These are phyloP conservation scores for Rhizoctonia solani DNA, from an alignment of 1,284 basidiomycete genomes.

Conservation along the genomic window DNA sequence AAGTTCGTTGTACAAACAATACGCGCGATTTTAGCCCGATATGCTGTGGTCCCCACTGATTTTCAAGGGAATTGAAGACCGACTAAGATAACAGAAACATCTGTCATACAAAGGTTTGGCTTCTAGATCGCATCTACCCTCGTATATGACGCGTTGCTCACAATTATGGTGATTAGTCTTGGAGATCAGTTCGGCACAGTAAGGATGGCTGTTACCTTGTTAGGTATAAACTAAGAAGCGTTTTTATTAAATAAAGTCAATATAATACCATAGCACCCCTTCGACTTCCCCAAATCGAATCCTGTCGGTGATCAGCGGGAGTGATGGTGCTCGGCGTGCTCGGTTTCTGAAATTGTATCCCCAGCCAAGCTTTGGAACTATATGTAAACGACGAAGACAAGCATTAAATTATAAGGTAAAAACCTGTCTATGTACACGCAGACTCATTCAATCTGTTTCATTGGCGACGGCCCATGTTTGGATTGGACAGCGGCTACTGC, in stretches of 20 bases:
- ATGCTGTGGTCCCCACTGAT: too few species aligned
- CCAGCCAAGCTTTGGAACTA: too few species aligned
- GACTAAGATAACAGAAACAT: neutral
- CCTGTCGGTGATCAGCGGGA: too few species aligned
- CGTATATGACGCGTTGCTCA: neutral
- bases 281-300: too few species aligned
- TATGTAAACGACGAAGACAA: too few species aligned
- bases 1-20: too few species aligned
- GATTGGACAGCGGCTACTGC: constrained; percentile 27
- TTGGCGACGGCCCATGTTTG: neutral
- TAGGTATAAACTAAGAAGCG: too few species aligned
- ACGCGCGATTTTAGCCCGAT: neutral
- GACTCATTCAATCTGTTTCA: constrained; percentile 18
- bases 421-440: neutral
- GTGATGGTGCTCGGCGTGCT: too few species aligned
- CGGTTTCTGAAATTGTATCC: too few species aligned
- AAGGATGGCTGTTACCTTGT: too few species aligned
- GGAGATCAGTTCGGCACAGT: neutral
- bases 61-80: neutral
- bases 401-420: neutral
- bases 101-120: neutral
- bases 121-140: neutral
- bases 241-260: too few species aligned
- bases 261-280: too few species aligned
- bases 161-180: neutral